phyloP scores from a whole-genome alignment of 495 filamentous ascomycete genomes.

The Haplographium delicatum region DNA sequence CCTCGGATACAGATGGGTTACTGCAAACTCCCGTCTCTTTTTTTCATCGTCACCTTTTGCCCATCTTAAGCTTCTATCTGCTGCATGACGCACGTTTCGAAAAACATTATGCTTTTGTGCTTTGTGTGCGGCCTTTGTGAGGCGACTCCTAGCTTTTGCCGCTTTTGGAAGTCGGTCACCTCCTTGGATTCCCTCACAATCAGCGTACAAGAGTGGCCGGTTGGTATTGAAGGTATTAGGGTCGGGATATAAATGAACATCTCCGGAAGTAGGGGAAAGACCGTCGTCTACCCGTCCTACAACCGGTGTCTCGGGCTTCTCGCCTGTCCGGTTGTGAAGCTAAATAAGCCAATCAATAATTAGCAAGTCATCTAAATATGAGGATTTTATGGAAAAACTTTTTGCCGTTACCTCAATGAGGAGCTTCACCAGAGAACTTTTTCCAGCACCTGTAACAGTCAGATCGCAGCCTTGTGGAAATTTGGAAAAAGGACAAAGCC shows the following conservation, averaged over 20 bases:
- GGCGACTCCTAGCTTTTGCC: conserved; percentile 24
- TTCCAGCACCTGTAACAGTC: conserved; percentile 41
- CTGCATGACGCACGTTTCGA: background rate
- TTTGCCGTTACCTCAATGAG: conserved; percentile 38
- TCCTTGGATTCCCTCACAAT: conserved; percentile 52
- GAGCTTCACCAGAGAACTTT: conserved; percentile 52
- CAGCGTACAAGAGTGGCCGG: conserved; percentile 49
- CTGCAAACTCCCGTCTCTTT: conserved; percentile 35
- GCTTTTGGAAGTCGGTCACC: conserved; percentile 43
- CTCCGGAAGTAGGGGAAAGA: conserved; percentile 54
- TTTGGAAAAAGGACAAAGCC: too few species aligned
- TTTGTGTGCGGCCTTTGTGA: too few species aligned
- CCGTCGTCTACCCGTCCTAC: conserved; percentile 35
- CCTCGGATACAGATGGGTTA: conserved; percentile 47
- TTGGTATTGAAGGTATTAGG: conserved; percentile 39
- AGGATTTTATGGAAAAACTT: conserved; percentile 6
- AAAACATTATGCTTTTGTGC: too few species aligned
- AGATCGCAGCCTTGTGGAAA: background rate
- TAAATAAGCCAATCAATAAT: too few species aligned
- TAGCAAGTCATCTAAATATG: too few species aligned
- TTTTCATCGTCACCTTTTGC: conserved; percentile 12
- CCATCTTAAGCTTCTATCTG: conserved; percentile 2
- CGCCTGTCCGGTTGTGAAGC: too few species aligned
- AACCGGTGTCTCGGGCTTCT: conserved; percentile 29
- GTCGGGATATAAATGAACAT: conserved; percentile 61